Evolutionary conservation across 2,329 filamentous ascomycete genomes (phyloP).

Genomic region (Ophiocordyceps robertsii): DNA sequence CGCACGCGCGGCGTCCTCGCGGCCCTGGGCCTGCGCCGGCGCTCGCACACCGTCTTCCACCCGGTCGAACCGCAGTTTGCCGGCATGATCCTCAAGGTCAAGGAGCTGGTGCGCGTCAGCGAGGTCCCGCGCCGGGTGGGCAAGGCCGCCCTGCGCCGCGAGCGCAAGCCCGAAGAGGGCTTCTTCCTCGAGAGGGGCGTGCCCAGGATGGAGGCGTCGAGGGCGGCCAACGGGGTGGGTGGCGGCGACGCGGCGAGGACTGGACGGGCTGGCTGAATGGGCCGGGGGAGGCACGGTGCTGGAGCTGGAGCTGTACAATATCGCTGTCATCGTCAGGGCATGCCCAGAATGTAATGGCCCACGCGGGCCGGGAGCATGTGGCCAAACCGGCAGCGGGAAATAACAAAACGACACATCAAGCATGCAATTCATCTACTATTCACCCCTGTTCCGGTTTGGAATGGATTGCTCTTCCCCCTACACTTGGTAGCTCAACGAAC

Average conservation of each 20-base stretch:
- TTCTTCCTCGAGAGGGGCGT: conserved; percentile 62
- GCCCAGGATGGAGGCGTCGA: not conserved
- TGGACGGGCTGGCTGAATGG: too few relatives aligned
- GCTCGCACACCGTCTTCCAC: conserved; percentile 80
- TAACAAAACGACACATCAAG: too few relatives aligned
- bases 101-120: conserved; percentile 74
- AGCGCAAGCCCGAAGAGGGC: conserved; percentile 59
- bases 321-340: too few relatives aligned
- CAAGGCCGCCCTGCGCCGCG: conserved; percentile 32
- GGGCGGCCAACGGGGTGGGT: not conserved
- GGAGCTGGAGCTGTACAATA: too few relatives aligned
- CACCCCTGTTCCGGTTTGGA: not conserved
- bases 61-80: conserved; percentile 69
- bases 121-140: conserved; percentile 66
- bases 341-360: too few relatives aligned
- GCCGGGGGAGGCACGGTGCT: too few relatives aligned
- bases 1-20: conserved; percentile 69
- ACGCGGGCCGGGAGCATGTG: too few relatives aligned
- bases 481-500: not conserved
- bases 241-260: too few relatives aligned
- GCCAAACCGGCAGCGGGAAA: too few relatives aligned
- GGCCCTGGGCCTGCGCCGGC: conserved; percentile 73
- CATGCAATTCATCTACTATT: too few relatives aligned
- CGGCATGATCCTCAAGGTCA: conserved; percentile 86
- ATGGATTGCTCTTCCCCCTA: not conserved